Base-by-base conservation (phyloP, 208 protist species). In the Sergeia podlipaevii region DNA sequence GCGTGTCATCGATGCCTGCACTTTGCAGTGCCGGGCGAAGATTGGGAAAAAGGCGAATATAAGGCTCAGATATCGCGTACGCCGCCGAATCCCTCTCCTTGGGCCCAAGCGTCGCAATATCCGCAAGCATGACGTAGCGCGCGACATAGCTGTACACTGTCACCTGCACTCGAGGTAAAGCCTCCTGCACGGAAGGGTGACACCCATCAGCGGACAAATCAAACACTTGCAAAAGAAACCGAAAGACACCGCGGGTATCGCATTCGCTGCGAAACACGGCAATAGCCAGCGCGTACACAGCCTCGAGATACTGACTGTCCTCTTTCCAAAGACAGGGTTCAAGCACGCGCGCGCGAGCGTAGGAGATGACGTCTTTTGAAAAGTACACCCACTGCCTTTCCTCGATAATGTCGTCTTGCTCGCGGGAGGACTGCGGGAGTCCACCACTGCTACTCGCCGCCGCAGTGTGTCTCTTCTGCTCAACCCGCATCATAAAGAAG, bases 351-450 rank as follows among this genome's bases (percentile, higher is more conserved):
- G 28, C 41, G 21, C 76, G 72, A 21, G 85, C 56, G 52, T 85
- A 93, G 7, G 41, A 59, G 2, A 77, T 36, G 1, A 89, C 64
- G 27, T 90, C 82, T 38, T 83, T 86, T 15, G 77, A 74, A 53
- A 77, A 81, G 50, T 70, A 78, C 27, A 84, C 68, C 60, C 77
- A 78, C 46, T 88, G 79, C 48, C 78, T 86, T 8, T 50, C 34
- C 39, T 85, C 65, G 4, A 73, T 48, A 17, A 89, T 67, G 5
- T 93, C 81, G 24, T 77, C 72, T 10, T 77, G 59, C 38, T 3
- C 42, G 23, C 29, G 37, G 39, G 13, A 2, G 13, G 4, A 27
- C 3, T 53, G 29, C n/a, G 15, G 46, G 8, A 39, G 23, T 11
- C 10, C 21, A 18, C 36, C 28, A 30, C 41, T 54, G 38, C 17